Percentiles rank a stretch among this genome's conserved stretches.
phyloP scores from a whole-genome alignment of 1,284 basidiomycete genomes.

The Leccinum fallax region DNA sequence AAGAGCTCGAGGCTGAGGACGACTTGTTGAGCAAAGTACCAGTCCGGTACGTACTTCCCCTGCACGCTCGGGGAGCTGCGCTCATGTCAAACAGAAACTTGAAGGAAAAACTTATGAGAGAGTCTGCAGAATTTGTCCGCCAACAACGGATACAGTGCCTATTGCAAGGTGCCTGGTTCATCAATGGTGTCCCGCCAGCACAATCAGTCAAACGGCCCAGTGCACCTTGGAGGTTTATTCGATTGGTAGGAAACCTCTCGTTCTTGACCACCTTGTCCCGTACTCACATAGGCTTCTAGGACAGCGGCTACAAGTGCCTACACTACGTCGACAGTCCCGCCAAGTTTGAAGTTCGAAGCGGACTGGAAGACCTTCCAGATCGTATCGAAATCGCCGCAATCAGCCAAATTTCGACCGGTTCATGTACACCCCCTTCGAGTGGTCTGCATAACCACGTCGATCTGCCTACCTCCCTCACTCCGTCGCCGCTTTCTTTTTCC shows the following conservation, averaged over 20 bases:
- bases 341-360: conserved; percentile 77
- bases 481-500: conserved; percentile 82
- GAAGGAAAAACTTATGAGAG: conserved; percentile 84
- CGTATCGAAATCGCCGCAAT: conserved; percentile 80
- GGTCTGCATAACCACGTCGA: conserved; percentile 61
- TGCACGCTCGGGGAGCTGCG: conserved; percentile 6
- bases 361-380: conserved; percentile 86
- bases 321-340: conserved; percentile 81
- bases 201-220: conserved; percentile 53
- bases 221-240: conserved; percentile 77
- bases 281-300: conserved; percentile 44
- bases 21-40: conserved; percentile 85
- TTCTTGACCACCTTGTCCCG: conserved; percentile 5
- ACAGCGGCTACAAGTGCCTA: conserved; percentile 75
- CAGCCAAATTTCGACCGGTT: conserved; percentile 77
- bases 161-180: conserved; percentile 90
- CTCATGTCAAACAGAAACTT: conserved; percentile 62
- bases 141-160: conserved; percentile 90
- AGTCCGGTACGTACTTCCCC: conserved; percentile 60
- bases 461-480: conserved; percentile 52
- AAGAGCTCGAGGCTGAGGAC: conserved; percentile 90
- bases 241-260: conserved; percentile 51
- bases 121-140: conserved; percentile 91
- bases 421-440: conserved; percentile 70
- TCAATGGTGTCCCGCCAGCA: conserved; percentile 65